Conservation (phyloP, 352 stramenopile species). For the Lagenidium giganteum region DNA sequence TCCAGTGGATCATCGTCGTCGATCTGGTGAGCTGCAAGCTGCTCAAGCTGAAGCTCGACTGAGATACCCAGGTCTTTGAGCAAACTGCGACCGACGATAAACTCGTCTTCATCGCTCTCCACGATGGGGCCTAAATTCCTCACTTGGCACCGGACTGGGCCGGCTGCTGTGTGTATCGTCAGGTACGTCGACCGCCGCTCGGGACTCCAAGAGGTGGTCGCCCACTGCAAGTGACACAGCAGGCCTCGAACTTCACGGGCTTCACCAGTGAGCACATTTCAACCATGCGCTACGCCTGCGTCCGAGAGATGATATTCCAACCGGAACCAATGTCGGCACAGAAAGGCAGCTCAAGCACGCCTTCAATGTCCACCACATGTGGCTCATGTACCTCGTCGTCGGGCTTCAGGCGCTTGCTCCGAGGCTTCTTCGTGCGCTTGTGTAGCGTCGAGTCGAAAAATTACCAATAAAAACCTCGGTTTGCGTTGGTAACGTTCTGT, state of each 20-base stretch:
- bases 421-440: too few species aligned
- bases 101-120: conserved; percentile 3
- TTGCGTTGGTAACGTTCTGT: too few species aligned
- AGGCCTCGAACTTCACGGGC: conserved; percentile 2
- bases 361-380: too few species aligned
- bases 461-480: too few species aligned
- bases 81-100: background rate
- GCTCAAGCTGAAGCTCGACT: background rate
- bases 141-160: background rate
- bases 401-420: too few species aligned
- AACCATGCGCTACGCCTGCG: background rate
- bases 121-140: conserved; percentile 5
- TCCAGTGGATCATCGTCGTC: conserved; percentile 4
- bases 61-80: conserved; percentile 1
- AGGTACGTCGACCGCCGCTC: conserved; percentile 1
- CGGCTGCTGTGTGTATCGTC: background rate
- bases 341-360: conserved; percentile 3
- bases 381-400: background rate
- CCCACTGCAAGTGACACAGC: background rate
- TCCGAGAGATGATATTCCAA: conserved; percentile 4
- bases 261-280: background rate
- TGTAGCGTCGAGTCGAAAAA: too few species aligned
- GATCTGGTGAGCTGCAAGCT: background rate
- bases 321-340: conserved; percentile 15
- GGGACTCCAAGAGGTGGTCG: too few species aligned